These are phyloP conservation scores for Verticillium tricorpus DNA, from an alignment of 2,329 filamentous ascomycete genomes.

Conservation along the genomic window DNA sequence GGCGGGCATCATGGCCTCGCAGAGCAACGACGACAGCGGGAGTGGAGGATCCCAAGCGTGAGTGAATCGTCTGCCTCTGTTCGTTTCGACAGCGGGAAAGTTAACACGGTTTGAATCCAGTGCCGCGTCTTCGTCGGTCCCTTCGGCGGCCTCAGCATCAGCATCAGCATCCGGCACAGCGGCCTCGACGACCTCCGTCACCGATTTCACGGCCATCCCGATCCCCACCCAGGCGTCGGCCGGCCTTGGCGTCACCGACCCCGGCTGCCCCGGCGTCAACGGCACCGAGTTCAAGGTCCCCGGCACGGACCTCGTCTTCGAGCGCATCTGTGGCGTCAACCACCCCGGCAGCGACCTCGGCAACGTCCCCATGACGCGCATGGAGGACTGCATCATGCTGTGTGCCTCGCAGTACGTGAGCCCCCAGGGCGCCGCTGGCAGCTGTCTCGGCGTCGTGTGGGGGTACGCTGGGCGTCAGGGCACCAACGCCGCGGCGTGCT, in stretches of 20 bases:
- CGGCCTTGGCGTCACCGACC: neutral
- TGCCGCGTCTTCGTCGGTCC: neutral
- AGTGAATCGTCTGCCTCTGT: neutral
- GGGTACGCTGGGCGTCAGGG: conserved; percentile 15
- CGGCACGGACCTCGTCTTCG: conserved; percentile 14
- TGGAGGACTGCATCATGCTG: conserved; percentile 17
- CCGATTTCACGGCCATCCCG: conserved; percentile 5
- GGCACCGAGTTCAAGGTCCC: conserved; percentile 13
- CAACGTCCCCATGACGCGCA: conserved; percentile 13
- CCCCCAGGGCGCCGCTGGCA: conserved; percentile 11
- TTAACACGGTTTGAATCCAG: too few species aligned
- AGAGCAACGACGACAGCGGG: neutral
- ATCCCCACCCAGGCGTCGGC: conserved; percentile 4
- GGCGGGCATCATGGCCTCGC: neutral
- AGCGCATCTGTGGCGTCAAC: conserved; percentile 14
- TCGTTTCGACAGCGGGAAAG: neutral
- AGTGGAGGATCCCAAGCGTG: neutral
- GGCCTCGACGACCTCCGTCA: neutral
- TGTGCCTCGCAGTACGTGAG: conserved; percentile 16
- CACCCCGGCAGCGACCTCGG: conserved; percentile 13
- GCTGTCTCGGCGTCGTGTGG: conserved; percentile 16
- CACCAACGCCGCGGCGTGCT: conserved; percentile 13
- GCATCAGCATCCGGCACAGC: neutral
- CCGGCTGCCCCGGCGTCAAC: conserved; percentile 6
- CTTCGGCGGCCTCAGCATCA: neutral